A percentile compares a stretch with the other conserved stretches of the same genome.
phyloP scores from a whole-genome alignment of 192 early-diverging fungal genomes.

The Coemansia sp. region DNA sequence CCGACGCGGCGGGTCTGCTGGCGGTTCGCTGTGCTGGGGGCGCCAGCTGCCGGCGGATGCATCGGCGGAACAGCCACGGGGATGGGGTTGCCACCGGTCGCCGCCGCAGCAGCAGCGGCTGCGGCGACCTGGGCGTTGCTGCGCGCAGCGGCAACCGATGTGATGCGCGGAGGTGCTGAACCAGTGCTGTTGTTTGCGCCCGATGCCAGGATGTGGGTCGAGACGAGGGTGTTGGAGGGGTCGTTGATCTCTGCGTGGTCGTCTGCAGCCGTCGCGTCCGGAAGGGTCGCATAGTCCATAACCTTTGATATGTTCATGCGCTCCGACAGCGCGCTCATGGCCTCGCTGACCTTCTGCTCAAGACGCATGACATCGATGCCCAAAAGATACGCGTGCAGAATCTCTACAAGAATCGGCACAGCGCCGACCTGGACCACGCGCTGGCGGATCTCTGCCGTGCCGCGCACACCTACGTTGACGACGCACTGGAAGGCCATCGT shows the following conservation, averaged over 20 bases:
- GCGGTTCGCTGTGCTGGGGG: slow-evolving; percentile 18
- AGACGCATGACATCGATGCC: slow-evolving; percentile 33
- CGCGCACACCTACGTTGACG: slow-evolving; percentile 84
- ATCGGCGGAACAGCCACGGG: slow-evolving; percentile 20
- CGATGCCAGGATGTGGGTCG: slow-evolving; percentile 43
- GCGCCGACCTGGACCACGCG: slow-evolving; percentile 85
- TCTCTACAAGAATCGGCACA: slow-evolving; percentile 77
- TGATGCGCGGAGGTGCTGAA: slow-evolving; percentile 20
- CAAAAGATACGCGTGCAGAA: slow-evolving; percentile 61
- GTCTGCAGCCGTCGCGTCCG: slow-evolving; percentile 11
- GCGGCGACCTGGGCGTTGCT: slow-evolving; percentile 46
- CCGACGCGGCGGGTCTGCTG: slow-evolving; percentile 35
- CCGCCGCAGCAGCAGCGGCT: slow-evolving; percentile 38
- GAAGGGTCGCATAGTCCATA: slow-evolving; percentile 35
- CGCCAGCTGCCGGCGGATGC: slow-evolving; percentile 10
- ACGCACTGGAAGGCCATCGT: slow-evolving; percentile 81
- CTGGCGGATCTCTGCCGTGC: slow-evolving; percentile 73
- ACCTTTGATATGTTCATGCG: slow-evolving; percentile 31
- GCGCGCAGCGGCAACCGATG: slow-evolving; percentile 31
- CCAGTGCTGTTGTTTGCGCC: slow-evolving; percentile 47
- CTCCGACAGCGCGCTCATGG: slow-evolving; percentile 26
- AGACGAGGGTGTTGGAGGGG: slow-evolving; percentile 43
- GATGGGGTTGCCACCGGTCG: slow-evolving; percentile 27
- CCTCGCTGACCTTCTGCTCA: slow-evolving; percentile 50
- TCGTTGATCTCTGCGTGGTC: slow-evolving; percentile 43